Conservation (phyloP, 345 rosid genomes). For the Lagerstroemia speciosa region DNA sequence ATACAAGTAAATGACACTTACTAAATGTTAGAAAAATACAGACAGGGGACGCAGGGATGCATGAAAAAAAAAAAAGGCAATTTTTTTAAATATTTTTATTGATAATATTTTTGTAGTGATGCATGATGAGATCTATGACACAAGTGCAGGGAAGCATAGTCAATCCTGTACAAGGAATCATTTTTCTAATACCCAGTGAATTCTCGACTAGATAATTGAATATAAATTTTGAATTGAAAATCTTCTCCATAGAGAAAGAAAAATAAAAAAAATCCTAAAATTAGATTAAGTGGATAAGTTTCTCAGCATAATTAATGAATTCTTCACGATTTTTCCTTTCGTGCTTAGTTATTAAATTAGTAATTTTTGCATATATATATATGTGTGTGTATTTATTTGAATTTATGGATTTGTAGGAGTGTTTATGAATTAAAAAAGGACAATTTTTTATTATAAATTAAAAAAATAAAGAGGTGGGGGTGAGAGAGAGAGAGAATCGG, state of each 20-base stretch:
- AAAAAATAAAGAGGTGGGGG: background rate
- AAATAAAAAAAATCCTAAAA: no score
- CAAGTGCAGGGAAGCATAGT: background rate
- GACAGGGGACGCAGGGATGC: background rate
- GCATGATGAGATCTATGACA: conserved; percentile 20
- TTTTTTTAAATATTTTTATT: background rate
- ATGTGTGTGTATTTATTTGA: no score
- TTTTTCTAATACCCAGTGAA: background rate
- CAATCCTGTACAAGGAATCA: background rate
- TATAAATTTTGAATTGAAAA: background rate
- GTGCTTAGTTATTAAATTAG: no score
- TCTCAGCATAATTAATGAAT: no score
- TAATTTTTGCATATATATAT: no score
- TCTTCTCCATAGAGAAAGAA: no score
- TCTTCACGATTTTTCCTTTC: no score
- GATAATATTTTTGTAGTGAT: background rate
- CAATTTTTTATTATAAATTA: background rate
- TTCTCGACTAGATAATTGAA: background rate
- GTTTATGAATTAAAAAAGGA: no score
- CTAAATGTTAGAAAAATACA: conserved; percentile 3
- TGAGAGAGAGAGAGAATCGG: background rate
- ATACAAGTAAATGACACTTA: background rate
- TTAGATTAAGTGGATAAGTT: no score
- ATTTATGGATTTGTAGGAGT: no score
- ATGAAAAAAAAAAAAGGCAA: background rate